Conservation (phyloP, 2,329 filamentous ascomycete species). For the Paraconiothyrium sp. region DNA sequence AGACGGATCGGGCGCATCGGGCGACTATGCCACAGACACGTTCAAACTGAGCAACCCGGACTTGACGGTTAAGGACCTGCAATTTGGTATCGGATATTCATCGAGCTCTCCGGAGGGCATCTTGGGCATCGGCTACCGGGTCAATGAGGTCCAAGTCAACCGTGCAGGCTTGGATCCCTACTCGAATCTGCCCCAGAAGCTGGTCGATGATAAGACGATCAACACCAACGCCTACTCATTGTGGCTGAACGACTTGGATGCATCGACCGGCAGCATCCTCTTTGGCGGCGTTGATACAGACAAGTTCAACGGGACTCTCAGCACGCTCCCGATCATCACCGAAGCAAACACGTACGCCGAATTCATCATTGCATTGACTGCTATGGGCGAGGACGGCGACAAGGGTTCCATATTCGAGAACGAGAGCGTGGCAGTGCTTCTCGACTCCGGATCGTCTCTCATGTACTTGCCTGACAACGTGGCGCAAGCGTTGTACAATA, state of each 20-base stretch:
- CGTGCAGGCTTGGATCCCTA: constrained; percentile 62
- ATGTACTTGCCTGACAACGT: constrained; percentile 74
- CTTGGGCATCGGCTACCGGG: constrained; percentile 82
- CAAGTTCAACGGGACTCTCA: constrained; percentile 74
- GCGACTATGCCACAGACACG: constrained; percentile 83
- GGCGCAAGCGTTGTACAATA: constrained; percentile 54
- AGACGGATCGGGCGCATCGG: constrained; percentile 78
- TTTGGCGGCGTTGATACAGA: constrained; percentile 83
- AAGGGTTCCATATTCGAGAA: constrained; percentile 55
- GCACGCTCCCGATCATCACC: constrained; percentile 67
- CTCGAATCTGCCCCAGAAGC: constrained; percentile 70
- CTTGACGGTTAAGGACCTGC: constrained; percentile 64
- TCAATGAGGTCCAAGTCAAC: constrained; percentile 79
- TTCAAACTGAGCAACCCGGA: constrained; percentile 65
- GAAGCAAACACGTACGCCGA: constrained; percentile 60
- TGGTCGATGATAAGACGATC: constrained; percentile 71
- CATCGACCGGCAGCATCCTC: constrained; percentile 74
- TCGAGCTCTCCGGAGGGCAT: constrained; percentile 73
- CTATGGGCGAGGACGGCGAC: constrained; percentile 54
- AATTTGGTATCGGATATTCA: constrained; percentile 77
- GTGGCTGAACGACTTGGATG: constrained; percentile 67
- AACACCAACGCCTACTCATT: constrained; percentile 73
- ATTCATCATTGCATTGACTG: constrained; percentile 62
- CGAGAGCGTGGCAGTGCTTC: constrained; percentile 64
- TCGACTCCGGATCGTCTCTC: constrained; percentile 80